phyloP scores from a whole-genome alignment of 345 rosid genomes.

The Durio zibethinus region DNA sequence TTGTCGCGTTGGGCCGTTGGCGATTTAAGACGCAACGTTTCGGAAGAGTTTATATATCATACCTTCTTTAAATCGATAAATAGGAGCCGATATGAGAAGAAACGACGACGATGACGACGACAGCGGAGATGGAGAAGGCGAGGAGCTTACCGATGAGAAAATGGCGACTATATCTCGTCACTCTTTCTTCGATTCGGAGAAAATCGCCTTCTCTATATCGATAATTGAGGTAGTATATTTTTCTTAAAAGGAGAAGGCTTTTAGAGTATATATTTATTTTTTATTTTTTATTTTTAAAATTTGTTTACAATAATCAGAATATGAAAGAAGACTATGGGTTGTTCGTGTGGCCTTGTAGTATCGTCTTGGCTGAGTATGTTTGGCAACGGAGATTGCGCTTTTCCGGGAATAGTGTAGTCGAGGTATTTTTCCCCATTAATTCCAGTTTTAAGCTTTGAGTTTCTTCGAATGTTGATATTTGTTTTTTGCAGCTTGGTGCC shows the following conservation, averaged over 20 bases:
- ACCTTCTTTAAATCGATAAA: neutral
- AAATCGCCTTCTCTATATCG: conserved; percentile 48
- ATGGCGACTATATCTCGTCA: conserved; percentile 60
- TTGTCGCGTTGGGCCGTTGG: neutral
- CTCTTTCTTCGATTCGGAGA: conserved; percentile 39
- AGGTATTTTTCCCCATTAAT: conserved; percentile 35
- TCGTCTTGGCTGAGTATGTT: conserved; percentile 81
- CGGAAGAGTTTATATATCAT: neutral
- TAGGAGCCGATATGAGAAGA: neutral
- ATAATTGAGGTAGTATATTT: conserved; percentile 55
- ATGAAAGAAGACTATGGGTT: conserved; percentile 89
- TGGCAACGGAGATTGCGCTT: conserved; percentile 82
- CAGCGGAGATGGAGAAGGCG: conserved; percentile 3
- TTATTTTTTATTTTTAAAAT: neutral
- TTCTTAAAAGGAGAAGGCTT: neutral
- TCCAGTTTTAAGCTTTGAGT: neutral
- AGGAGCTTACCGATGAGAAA: neutral
- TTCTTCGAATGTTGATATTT: neutral
- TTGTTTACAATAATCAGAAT: conserved; percentile 43
- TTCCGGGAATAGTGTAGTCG: conserved; percentile 48
- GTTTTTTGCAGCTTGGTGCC: conserved; percentile 61
- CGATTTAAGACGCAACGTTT: neutral
- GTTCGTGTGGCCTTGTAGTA: conserved; percentile 86
- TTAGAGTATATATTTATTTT: neutral
- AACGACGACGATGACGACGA: neutral